Evolutionary conservation across 1,284 basidiomycete species (phyloP), one percentile per base, ranked within the genome.

Genomic region (Ustilago shanxiensis): DNA sequence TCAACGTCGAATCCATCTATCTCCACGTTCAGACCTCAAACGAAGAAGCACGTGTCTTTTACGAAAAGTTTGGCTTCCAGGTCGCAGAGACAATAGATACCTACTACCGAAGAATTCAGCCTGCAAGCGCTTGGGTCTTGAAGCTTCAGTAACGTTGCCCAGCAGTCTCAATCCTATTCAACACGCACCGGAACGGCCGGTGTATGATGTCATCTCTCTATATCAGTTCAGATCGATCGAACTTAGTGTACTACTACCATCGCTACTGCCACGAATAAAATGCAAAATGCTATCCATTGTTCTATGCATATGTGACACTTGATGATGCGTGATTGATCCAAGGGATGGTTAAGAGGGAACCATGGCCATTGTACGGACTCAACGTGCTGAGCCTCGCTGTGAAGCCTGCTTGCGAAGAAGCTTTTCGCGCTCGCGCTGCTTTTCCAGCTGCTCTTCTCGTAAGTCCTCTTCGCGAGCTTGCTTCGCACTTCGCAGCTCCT

Each of bases 11-110:
- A 45, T 70, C 66, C 33, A 64, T 87, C 29, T 87, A 85, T 52
- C 78, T 87, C 2, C 86, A 87, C 56, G 87, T 87, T 14, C 87
- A 87, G 74, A 85, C 83, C 8, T 75, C 73, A 33, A 87, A 87
- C 64, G 79, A 83, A 16, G 85, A 84, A 56, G 86, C 84, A 20
- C 79, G 77, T 50, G 47, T 53, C 51, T 87, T 87, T 37, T 87
- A 87, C 83, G 82, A 86, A 66, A 79, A 82, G 64, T 80, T 83
- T 28, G 87, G 87, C 29, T 87, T 87, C 69, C 60, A 72, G 29
- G 79, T 86, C 24, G 70, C 69, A 35, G 81, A 83, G 50, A 76
- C 76, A 57, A 57, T 81, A 52, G 51, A 73, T 44, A 73, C 75
- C 58, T 86, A 86, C 77, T 86, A 86, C 67, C 69, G 78, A 11